These are phyloP conservation scores for Mrakia blollopis DNA, from an alignment of 768 basidiomycete genomes.

Conservation along the genomic window DNA sequence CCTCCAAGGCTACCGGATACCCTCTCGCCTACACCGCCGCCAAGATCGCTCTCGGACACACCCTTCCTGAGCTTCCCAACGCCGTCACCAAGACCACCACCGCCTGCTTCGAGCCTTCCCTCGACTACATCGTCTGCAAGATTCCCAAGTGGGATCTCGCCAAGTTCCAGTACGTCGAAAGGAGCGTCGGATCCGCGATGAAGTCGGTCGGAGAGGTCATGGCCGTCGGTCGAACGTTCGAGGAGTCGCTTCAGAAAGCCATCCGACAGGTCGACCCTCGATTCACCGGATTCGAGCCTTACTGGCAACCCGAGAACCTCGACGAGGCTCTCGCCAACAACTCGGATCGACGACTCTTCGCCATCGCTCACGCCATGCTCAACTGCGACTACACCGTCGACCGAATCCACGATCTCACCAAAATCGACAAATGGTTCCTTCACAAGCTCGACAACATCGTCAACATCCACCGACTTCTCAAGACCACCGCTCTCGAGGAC, in stretches of 20 bases:
- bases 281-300: slow-evolving; percentile 96
- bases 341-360: slow-evolving; percentile 94
- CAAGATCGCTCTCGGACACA: slow-evolving; percentile 95
- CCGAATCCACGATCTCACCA: slow-evolving; percentile 83
- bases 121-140: slow-evolving; percentile 99
- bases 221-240: slow-evolving; percentile 98
- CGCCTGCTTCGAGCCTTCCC: slow-evolving; percentile 96
- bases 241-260: slow-evolving; percentile 97
- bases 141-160: slow-evolving; percentile 99
- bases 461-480: slow-evolving; percentile 70
- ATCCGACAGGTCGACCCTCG: slow-evolving; percentile 95
- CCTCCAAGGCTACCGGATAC: slow-evolving; percentile 98
- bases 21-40: slow-evolving; percentile 98
- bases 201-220: slow-evolving; percentile 99
- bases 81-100: slow-evolving; percentile 99
- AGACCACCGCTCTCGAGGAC: slow-evolving; percentile 62
- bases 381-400: slow-evolving; percentile 87
- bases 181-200: slow-evolving; percentile 95
- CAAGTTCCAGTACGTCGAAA: slow-evolving; percentile 91
- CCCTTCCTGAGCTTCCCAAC: slow-evolving; percentile 94
- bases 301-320: slow-evolving; percentile 77
- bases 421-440: slow-evolving; percentile 99
- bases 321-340: slow-evolving; percentile 72
- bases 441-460: slow-evolving; percentile 99
- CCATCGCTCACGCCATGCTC: slow-evolving; percentile 96